Percentiles rank a stretch among this genome's conserved stretches.
phyloP scores from a whole-genome alignment of 208 protist species.

The Wallacemonas sp. region DNA sequence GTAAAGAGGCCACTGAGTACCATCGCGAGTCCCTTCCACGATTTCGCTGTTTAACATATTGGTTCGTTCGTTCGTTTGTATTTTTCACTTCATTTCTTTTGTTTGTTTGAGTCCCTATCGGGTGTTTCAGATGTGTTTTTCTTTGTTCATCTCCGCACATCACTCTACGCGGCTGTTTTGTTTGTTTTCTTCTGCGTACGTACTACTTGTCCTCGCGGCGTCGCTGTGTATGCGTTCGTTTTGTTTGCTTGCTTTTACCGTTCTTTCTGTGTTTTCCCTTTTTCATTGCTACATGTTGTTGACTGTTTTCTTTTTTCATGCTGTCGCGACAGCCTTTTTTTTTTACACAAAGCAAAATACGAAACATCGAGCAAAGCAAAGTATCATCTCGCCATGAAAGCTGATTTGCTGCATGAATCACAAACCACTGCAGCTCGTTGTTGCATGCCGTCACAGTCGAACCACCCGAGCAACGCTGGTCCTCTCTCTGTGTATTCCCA shows the following conservation, averaged over 20 bases:
- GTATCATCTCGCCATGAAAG: too few species aligned
- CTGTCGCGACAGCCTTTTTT: not conserved
- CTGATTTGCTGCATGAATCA: too few species aligned
- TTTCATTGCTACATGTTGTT: conserved; percentile 11
- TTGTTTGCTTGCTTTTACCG: conserved; percentile 5
- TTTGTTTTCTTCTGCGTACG: too few species aligned
- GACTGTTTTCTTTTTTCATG: not conserved
- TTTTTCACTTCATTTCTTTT: conserved; percentile 18
- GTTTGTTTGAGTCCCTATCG: not conserved
- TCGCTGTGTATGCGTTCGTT: too few species aligned
- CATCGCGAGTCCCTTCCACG: conserved; percentile 12
- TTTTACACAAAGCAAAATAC: not conserved
- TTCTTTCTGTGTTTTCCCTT: conserved; percentile 6
- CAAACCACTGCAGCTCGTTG: too few species aligned
- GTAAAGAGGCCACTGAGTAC: not conserved
- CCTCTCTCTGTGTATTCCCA: too few species aligned
- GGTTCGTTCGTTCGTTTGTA: conserved; percentile 9
- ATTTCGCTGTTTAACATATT: conserved; percentile 6
- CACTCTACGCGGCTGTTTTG: too few species aligned
- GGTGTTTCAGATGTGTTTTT: not conserved
- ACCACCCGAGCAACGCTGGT: too few species aligned
- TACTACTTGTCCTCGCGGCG: too few species aligned
- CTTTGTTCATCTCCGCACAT: too few species aligned
- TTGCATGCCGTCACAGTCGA: too few species aligned
- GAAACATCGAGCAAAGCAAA: too few species aligned